A percentile compares a stretch with the other conserved stretches of the same genome.
phyloP scores from a whole-genome alignment of 768 basidiomycete species.

The Russula vinacea region DNA sequence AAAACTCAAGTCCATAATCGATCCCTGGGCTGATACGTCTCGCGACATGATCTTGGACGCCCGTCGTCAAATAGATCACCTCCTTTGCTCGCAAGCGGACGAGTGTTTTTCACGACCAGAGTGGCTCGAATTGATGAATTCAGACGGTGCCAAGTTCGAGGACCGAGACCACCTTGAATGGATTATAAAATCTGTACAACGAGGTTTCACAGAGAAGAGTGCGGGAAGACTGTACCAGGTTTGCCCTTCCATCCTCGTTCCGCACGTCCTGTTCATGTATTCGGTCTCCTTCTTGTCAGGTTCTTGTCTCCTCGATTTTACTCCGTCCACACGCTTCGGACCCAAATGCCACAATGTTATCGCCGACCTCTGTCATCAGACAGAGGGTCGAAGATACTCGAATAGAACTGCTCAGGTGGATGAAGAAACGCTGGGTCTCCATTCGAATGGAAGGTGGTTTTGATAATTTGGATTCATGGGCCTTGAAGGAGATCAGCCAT shows the following conservation, averaged over 20 bases:
- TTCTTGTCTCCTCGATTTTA: constrained; percentile 68
- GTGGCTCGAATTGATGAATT: constrained; percentile 72
- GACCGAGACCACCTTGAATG: constrained; percentile 76
- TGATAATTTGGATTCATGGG: constrained; percentile 79
- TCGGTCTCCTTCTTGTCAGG: constrained; percentile 40
- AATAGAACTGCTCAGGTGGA: constrained; percentile 64
- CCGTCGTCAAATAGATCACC: constrained; percentile 59
- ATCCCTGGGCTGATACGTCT: constrained; percentile 67
- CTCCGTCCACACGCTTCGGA: constrained; percentile 64
- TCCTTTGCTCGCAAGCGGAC: constrained; percentile 57
- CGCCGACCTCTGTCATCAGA: constrained; percentile 66
- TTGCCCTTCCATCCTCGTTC: constrained; percentile 23
- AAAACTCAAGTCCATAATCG: constrained; percentile 55
- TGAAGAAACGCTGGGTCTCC: constrained; percentile 73
- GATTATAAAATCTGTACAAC: constrained; percentile 62
- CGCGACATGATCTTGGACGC: constrained; percentile 65
- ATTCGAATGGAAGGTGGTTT: constrained; percentile 79
- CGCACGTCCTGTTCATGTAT: background rate
- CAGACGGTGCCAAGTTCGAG: constrained; percentile 69
- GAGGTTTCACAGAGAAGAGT: constrained; percentile 61
- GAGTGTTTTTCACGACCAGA: constrained; percentile 64
- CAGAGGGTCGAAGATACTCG: constrained; percentile 70
- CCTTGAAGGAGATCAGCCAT: constrained; percentile 81
- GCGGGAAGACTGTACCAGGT: constrained; percentile 79
- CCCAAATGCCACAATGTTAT: constrained; percentile 56